Percentiles rank a stretch among this genome's conserved stretches.
These are phyloP conservation scores for Pseudevernia furfuracea DNA, from an alignment of 495 filamentous ascomycete species.

Conservation along the genomic window DNA sequence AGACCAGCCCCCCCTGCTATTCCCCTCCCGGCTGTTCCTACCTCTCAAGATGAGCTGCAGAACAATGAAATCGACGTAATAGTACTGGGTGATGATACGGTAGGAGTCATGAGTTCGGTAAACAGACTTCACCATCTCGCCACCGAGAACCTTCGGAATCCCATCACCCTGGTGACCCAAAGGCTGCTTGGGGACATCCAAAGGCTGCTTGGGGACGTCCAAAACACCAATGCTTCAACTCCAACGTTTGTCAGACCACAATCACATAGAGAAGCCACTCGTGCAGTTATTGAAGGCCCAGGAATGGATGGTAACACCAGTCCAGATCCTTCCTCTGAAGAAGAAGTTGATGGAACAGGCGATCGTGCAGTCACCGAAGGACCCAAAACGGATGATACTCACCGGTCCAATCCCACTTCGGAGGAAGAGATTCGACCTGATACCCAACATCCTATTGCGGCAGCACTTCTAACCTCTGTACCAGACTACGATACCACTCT, in stretches of 20 bases:
- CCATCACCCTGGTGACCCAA: no score
- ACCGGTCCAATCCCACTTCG: neutral
- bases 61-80: no score
- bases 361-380: neutral
- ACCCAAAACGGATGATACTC: neutral
- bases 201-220: neutral
- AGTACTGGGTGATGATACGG: no score
- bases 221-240: neutral
- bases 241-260: neutral
- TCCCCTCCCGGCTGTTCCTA: neutral
- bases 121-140: neutral
- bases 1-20: neutral
- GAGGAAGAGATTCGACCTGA: neutral
- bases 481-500: neutral
- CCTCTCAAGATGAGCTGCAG: neutral
- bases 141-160: neutral
- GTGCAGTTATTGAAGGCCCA: neutral
- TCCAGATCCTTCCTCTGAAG: neutral
- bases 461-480: neutral
- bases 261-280: neutral
- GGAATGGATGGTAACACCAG: neutral
- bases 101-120: neutral
- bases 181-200: neutral
- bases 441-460: neutral
- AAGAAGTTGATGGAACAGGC: neutral